Evolutionary conservation across 768 basidiomycete species (phyloP).

Genomic region (Trametes punicea): DNA sequence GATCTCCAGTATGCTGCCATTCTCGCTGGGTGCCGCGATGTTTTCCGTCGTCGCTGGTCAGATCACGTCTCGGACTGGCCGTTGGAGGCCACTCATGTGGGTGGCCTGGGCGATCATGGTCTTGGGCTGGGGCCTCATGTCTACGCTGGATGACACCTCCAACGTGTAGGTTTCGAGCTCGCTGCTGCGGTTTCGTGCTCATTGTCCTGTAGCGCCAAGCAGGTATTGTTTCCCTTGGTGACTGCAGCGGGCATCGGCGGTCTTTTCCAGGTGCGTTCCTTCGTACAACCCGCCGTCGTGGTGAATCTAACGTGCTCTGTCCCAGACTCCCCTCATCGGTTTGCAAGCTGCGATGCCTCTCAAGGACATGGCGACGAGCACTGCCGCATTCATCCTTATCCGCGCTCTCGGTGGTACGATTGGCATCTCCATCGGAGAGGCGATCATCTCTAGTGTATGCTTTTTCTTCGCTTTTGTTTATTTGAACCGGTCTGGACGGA

Average conservation of each 20-base stretch:
- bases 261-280: slow-evolving; percentile 48
- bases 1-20: slow-evolving; percentile 70
- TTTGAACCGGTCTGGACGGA: too few species aligned
- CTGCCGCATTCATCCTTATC: slow-evolving; percentile 66
- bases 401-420: slow-evolving; percentile 76
- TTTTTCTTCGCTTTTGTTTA: too few species aligned
- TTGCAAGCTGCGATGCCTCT: slow-evolving; percentile 87
- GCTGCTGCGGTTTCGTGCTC: not conserved
- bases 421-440: slow-evolving; percentile 70
- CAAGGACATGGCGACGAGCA: slow-evolving; percentile 83
- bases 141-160: slow-evolving; percentile 55
- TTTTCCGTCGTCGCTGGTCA: slow-evolving; percentile 57
- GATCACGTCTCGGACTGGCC: slow-evolving; percentile 51
- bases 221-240: slow-evolving; percentile 63
- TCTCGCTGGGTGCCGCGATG: slow-evolving; percentile 56
- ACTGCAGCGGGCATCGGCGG: slow-evolving; percentile 61
- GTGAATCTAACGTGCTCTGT: not conserved
- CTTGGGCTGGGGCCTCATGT: slow-evolving; percentile 73
- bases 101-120: slow-evolving; percentile 50
- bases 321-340: slow-evolving; percentile 63
- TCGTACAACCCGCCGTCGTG: too few species aligned
- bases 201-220: too few species aligned
- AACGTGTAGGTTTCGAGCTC: slow-evolving; percentile 39
- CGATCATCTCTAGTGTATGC: slow-evolving; percentile 59
- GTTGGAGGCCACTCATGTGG: slow-evolving; percentile 66